Conservation (phyloP, 208 protist genomes). For the Phytomonas sp. region DNA sequence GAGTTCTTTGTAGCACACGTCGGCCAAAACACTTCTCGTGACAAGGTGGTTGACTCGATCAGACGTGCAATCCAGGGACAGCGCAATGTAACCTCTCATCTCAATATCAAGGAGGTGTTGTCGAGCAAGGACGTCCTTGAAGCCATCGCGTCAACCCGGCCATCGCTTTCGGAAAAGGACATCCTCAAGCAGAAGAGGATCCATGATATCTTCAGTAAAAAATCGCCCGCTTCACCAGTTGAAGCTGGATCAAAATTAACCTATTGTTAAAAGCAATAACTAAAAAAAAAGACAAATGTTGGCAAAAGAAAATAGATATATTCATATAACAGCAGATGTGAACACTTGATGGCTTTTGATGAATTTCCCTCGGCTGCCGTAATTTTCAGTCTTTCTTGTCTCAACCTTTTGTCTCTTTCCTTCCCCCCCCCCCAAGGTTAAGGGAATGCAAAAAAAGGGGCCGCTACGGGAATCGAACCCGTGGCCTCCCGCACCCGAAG, state of each 20-base stretch:
- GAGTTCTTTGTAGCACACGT: conserved; percentile 49
- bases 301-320: conserved; percentile 12
- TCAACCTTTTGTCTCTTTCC: neutral
- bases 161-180: conserved; percentile 54
- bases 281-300: conserved; percentile 3
- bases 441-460: conserved; percentile 12
- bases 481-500: conserved; percentile 73
- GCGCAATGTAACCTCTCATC: conserved; percentile 1
- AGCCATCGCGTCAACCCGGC: conserved; percentile 40
- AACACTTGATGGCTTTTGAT: conserved; percentile 10
- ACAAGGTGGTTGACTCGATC: conserved; percentile 63
- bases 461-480: conserved; percentile 77
- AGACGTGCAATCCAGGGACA: conserved; percentile 16
- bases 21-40: conserved; percentile 32
- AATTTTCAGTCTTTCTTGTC: conserved; percentile 23
- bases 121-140: conserved; percentile 41
- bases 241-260: conserved; percentile 42
- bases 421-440: too few relatives aligned
- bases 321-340: neutral
- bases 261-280: conserved; percentile 17
- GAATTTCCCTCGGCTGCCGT: conserved; percentile 35
- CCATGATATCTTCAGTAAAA: conserved; percentile 51
- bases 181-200: conserved; percentile 62
- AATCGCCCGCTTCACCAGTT: conserved; percentile 15
- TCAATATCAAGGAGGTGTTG: conserved; percentile 13